phyloP scores from a whole-genome alignment of 257 asterid species.

The Ilex asprella region DNA sequence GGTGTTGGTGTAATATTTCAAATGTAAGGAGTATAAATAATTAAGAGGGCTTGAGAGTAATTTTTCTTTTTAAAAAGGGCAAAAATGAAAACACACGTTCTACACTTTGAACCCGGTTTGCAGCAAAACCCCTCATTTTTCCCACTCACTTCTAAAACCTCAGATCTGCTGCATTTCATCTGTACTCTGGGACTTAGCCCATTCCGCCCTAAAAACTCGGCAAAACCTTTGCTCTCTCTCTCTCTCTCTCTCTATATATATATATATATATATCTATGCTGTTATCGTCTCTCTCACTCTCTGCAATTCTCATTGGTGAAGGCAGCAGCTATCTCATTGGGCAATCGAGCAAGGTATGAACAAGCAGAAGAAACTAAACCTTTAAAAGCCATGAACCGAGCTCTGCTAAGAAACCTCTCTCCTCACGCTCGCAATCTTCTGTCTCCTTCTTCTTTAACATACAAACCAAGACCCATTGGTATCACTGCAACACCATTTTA shows the following conservation, averaged over 20 bases:
- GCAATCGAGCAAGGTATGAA: neutral
- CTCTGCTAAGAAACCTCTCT: conserved; percentile 35
- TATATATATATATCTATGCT: neutral
- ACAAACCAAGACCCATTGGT: conserved; percentile 1
- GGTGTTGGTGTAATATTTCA: too few species aligned
- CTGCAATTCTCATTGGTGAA: neutral
- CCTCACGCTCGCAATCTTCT: conserved; percentile 37
- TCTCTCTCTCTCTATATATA: neutral
- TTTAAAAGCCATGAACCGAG: conserved; percentile 55
- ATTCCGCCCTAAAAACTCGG: neutral
- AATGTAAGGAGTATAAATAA: too few species aligned
- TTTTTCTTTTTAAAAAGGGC: too few species aligned
- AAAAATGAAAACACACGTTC: too few species aligned
- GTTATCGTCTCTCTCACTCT: neutral
- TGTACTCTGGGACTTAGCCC: neutral
- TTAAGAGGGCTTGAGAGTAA: too few species aligned
- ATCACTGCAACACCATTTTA: conserved; percentile 15
- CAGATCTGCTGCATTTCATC: neutral
- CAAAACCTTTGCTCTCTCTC: neutral
- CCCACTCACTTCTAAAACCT: neutral
- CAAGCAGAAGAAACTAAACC: conserved; percentile 12
- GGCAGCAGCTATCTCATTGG: too few species aligned
- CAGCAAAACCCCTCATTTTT: neutral
- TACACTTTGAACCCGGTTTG: neutral
- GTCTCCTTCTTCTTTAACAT: conserved; percentile 21